Evolutionary conservation across 1,284 basidiomycete species (phyloP).

Genomic region (Puccinia coronata): DNA sequence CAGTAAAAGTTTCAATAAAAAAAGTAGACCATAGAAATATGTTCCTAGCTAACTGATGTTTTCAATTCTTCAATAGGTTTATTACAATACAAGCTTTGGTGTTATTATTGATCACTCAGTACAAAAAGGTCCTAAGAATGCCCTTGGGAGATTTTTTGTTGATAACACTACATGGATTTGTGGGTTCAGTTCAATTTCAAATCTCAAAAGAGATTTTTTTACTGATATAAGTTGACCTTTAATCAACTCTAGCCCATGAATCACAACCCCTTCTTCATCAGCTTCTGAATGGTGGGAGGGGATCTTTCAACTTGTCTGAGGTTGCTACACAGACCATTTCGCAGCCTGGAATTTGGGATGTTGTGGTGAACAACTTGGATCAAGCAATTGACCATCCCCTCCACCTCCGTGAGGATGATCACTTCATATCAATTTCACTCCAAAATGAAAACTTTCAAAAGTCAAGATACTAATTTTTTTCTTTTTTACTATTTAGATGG

Average conservation of each 20-base stretch:
- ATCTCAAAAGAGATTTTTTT: background rate
- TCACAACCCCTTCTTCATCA: slow-evolving; percentile 30
- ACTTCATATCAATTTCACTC: background rate
- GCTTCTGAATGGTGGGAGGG: slow-evolving; percentile 17
- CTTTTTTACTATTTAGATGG: background rate
- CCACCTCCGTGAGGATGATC: slow-evolving; percentile 53
- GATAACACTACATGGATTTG: slow-evolving; percentile 37
- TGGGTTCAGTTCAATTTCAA: background rate
- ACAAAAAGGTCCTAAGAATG: background rate
- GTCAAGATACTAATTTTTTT: background rate
- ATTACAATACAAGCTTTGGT: slow-evolving; percentile 43
- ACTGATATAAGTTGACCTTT: background rate
- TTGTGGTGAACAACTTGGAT: slow-evolving; percentile 59
- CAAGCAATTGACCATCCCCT: slow-evolving; percentile 57
- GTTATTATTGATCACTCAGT: slow-evolving; percentile 6
- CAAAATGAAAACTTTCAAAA: too few species aligned
- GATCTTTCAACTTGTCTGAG: slow-evolving; percentile 36
- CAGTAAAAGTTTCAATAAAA: too few species aligned
- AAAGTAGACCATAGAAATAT: background rate
- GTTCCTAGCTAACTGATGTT: background rate
- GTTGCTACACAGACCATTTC: slow-evolving; percentile 49
- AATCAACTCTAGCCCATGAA: slow-evolving; percentile 46
- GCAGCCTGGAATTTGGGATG: slow-evolving; percentile 53
- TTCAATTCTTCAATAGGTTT: slow-evolving; percentile 12
- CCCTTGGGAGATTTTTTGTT: slow-evolving; percentile 45